Percentiles rank a stretch among this genome's conserved stretches.
Conservation (phyloP, 108 stramenopile species). For the Cyclotella cryptica region DNA sequence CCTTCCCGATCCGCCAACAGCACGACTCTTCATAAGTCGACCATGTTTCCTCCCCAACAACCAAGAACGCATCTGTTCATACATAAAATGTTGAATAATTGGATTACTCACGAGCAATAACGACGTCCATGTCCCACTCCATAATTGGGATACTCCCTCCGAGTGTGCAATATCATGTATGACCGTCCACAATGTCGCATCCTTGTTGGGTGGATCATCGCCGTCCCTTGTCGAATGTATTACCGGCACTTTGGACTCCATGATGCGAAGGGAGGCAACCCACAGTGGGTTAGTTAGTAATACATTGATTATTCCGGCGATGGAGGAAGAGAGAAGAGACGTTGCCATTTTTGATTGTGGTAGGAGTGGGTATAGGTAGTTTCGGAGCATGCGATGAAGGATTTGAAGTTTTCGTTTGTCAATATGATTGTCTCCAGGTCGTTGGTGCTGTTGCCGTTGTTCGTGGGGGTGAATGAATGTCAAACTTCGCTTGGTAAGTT, state of each 20-base stretch:
- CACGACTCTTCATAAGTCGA: neutral
- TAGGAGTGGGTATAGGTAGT: neutral
- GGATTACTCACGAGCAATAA: slow-evolving; percentile 95
- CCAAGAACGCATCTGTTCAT: slow-evolving; percentile 81
- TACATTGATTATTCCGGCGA: slow-evolving; percentile 82
- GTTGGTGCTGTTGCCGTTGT: slow-evolving; percentile 4
- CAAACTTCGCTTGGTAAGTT: slow-evolving; percentile 52
- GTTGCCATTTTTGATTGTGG: slow-evolving; percentile 31
- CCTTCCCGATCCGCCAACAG: slow-evolving; percentile 14
- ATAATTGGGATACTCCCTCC: slow-evolving; percentile 61
- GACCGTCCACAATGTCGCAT: slow-evolving; percentile 51
- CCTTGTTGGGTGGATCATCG: neutral
- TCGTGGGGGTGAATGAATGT: slow-evolving; percentile 12
- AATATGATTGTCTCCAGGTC: slow-evolving; percentile 1
- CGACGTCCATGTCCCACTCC: slow-evolving; percentile 82
- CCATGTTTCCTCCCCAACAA: slow-evolving; percentile 9
- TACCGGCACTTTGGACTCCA: slow-evolving; percentile 54
- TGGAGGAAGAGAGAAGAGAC: slow-evolving; percentile 65
- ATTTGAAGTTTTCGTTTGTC: neutral
- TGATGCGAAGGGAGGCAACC: slow-evolving; percentile 82
- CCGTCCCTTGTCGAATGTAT: slow-evolving; percentile 1
- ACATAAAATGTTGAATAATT: slow-evolving; percentile 91
- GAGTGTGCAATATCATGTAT: slow-evolving; percentile 45
- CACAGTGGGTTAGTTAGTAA: slow-evolving; percentile 85
- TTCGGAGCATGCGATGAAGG: neutral